Evolutionary conservation across 2,329 filamentous ascomycete species (phyloP).

Genomic region (Colletotrichum chrysophilum): DNA sequence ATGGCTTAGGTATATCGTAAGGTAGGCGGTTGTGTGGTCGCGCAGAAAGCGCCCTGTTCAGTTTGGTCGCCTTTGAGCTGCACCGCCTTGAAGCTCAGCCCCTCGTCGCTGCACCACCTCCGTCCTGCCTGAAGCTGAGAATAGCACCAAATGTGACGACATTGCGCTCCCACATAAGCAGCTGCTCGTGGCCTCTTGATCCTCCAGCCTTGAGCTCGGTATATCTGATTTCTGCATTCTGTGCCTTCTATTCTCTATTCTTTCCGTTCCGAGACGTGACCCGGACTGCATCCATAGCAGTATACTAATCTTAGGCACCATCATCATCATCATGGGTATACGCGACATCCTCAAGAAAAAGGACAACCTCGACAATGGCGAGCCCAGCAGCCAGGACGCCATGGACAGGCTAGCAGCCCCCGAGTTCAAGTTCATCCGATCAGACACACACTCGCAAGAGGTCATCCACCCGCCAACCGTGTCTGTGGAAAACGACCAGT

Average conservation of each 20-base stretch:
- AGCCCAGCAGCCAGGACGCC: slow-evolving; percentile 40
- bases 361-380: slow-evolving; percentile 44
- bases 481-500: slow-evolving; percentile 24
- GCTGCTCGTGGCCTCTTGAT: background rate
- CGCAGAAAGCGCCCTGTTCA: background rate
- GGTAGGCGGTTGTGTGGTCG: background rate
- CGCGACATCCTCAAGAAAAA: slow-evolving; percentile 61
- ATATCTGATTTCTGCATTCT: background rate
- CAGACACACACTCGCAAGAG: slow-evolving; percentile 82
- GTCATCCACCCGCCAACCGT: slow-evolving; percentile 71
- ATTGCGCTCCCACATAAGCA: background rate
- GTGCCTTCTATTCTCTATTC: background rate
- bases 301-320: slow-evolving; percentile 17
- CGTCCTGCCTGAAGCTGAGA: slow-evolving; percentile 7
- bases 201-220: background rate
- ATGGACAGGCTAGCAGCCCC: slow-evolving; percentile 43
- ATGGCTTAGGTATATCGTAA: background rate
- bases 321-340: slow-evolving; percentile 59
- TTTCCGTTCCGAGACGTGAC: background rate
- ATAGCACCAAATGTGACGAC: slow-evolving; percentile 10
- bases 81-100: slow-evolving; percentile 15
- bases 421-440: slow-evolving; percentile 83
- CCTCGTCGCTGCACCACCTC: background rate
- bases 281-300: background rate
- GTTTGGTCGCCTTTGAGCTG: background rate